Percentiles rank a stretch among this genome's conserved stretches.
Evolutionary conservation across 148 eudicot species (phyloP).

Genomic region (Diospyros kaki): DNA sequence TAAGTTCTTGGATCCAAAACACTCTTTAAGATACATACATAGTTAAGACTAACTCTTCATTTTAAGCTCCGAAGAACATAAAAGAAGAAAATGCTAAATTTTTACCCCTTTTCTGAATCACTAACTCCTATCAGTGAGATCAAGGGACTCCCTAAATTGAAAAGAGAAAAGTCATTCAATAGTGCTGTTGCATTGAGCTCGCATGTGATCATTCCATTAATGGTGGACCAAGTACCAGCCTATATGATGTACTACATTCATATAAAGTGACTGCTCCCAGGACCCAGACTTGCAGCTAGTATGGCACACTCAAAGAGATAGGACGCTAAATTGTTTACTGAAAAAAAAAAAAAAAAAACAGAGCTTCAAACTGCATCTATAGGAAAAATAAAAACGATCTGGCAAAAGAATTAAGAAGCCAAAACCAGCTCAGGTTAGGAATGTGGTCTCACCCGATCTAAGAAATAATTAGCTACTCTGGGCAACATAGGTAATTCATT

Average conservation of each 20-base stretch:
- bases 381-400: neutral
- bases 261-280: neutral
- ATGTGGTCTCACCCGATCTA: slow-evolving; percentile 51
- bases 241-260: neutral
- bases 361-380: neutral
- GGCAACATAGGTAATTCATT: slow-evolving; percentile 58
- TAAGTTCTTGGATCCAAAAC: too few species aligned
- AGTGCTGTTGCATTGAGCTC: neutral
- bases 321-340: neutral
- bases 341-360: neutral
- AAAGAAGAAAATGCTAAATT: too few species aligned
- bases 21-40: too few species aligned
- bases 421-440: slow-evolving; percentile 6
- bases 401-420: neutral
- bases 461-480: slow-evolving; percentile 57
- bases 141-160: too few species aligned
- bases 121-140: too few species aligned
- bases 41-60: too few species aligned
- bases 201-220: neutral
- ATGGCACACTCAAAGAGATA: too few species aligned
- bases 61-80: too few species aligned
- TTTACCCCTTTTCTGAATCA: too few species aligned
- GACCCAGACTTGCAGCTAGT: neutral
- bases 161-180: neutral
- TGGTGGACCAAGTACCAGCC: neutral